Evolutionary conservation across 495 filamentous ascomycete species (phyloP), one percentile per base, ranked within the genome.

Genomic region (Penicillium malachiteum): DNA sequence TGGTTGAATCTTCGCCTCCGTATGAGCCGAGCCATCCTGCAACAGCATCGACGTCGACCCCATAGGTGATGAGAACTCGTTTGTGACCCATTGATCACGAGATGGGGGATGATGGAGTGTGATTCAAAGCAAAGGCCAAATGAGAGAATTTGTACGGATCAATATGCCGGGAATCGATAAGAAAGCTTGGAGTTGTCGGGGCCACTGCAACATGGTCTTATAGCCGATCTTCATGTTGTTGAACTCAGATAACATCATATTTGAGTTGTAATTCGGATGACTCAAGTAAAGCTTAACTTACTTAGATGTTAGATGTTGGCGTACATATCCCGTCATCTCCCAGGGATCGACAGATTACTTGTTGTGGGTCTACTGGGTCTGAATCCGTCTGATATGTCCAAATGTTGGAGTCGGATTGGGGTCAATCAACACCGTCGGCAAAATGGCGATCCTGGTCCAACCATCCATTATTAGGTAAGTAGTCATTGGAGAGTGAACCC

Each of bases 11-110:
- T 65, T 87, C 79, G 33, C 86, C 87, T 9, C 83, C 83, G 63
- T 88, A 88, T 0, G 79, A 83, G 33, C 87, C 87, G 9, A 89
- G 77, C 87, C 87, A 89, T 38, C 85, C 85, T 1, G 85, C 83
- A 4, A 89, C 85, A 39, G 87, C 87, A 60, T 90, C 85, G 41
- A 87, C 82, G 63, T 87, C 84, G 13, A 87, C 77, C 2, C 79
- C 76, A 51, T 80, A 79, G 39, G 71, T 67, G 30, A 81, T 76
- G 7, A 86, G 77, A 60, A 85, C 79, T 55, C 80, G 72, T 55
- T 85, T 85, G 3, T 63, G 65, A 33, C 48, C 59, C 65, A 68
- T 68, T 51, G 26, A 57, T 26, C 4, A 26, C 4, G 21, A 26
- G 21, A 26, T 26, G 21, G 21, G 21, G 4, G 21, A 26, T 26